Percentiles rank a stretch among this genome's conserved stretches.
Conservation (phyloP, 1,284 basidiomycete genomes). For the Chondrostereum purpureum region DNA sequence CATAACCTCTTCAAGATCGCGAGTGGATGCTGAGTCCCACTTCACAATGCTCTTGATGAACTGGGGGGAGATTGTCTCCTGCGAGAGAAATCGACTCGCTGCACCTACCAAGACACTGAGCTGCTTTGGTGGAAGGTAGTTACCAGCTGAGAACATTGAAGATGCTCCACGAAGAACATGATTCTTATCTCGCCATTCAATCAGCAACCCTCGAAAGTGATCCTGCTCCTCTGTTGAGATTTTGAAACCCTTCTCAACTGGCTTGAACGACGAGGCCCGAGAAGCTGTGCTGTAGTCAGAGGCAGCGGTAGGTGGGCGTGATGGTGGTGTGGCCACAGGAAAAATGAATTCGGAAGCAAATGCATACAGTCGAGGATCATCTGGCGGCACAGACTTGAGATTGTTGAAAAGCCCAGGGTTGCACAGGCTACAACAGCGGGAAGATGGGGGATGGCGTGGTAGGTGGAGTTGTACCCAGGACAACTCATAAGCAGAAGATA, state of each 20-base stretch:
- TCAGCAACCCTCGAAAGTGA: not conserved
- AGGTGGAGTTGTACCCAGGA: conserved; percentile 10
- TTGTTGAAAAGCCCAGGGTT: conserved; percentile 4
- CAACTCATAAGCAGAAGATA: conserved; percentile 4
- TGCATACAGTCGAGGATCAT: conserved; percentile 8
- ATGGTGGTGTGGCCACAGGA: conserved; percentile 6
- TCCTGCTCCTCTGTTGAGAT: not conserved
- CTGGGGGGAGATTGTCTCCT: conserved; percentile 4
- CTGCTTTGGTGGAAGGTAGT: conserved; percentile 12
- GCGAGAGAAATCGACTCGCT: conserved; percentile 4
- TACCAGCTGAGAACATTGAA: conserved; percentile 1
- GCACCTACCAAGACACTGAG: conserved; percentile 10
- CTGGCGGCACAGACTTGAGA: not conserved
- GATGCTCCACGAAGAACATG: not conserved
- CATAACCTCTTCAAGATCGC: conserved; percentile 8
- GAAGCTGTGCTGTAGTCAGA: not conserved
- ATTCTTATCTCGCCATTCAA: not conserved
- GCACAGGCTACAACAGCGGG: conserved; percentile 11
- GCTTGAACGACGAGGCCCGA: not conserved
- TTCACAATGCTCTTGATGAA: conserved; percentile 6
- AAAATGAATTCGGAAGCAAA: conserved; percentile 10
- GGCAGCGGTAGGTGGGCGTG: conserved; percentile 4
- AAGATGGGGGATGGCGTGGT: not conserved
- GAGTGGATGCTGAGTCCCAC: conserved; percentile 8
- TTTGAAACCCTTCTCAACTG: not conserved